Evolutionary conservation across 345 rosid species (phyloP).

Genomic region (Anastatica hierochuntica): DNA sequence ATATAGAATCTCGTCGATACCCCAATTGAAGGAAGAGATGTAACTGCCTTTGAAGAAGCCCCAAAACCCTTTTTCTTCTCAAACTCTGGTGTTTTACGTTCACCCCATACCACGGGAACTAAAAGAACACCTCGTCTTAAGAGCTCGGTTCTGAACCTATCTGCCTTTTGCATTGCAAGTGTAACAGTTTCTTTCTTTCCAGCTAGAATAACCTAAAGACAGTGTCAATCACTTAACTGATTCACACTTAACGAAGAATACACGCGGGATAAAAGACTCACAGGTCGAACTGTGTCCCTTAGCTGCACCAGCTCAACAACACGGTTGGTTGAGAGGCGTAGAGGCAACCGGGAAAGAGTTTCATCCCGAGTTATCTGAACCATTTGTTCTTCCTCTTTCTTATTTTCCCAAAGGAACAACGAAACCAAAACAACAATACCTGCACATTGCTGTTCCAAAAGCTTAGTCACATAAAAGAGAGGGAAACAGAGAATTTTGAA

Average conservation of each 20-base stretch:
- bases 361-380: conserved; percentile 80
- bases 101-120: conserved; percentile 82
- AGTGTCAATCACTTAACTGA: conserved; percentile 6
- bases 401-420: conserved; percentile 80
- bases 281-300: conserved; percentile 86
- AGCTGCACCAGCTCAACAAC: conserved; percentile 93
- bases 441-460: conserved; percentile 61
- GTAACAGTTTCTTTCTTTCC: conserved; percentile 67
- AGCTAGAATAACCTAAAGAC: conserved; percentile 72
- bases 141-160: conserved; percentile 83
- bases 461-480: conserved; percentile 42
- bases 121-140: conserved; percentile 76
- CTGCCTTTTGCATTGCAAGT: conserved; percentile 62
- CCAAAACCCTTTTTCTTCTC: conserved; percentile 94
- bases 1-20: conserved; percentile 26
- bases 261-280: conserved; percentile 30
- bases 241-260: neutral
- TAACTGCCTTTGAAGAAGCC: conserved; percentile 38
- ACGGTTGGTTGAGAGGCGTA: conserved; percentile 83
- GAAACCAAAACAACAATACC: conserved; percentile 74
- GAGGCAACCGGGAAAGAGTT: conserved; percentile 85
- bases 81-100: conserved; percentile 39
- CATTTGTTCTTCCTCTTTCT: conserved; percentile 94
- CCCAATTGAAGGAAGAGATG: conserved; percentile 85
- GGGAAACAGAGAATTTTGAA: neutral